These are phyloP conservation scores for Cucurbita argyrosperma DNA, from an alignment of 306 rosid genomes.

Conservation along the genomic window DNA sequence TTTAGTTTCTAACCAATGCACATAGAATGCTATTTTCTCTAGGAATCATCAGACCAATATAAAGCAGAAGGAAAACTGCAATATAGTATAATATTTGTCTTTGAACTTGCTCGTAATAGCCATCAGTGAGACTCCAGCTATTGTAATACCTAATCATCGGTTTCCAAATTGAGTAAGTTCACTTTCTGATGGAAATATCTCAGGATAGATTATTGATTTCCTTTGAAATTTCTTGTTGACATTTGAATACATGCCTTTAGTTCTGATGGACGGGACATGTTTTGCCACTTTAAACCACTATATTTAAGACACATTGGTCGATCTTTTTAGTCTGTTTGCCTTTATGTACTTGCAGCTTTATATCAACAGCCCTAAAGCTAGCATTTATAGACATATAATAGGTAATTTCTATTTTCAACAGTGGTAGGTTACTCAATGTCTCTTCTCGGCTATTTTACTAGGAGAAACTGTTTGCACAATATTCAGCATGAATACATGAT, in stretches of 20 bases:
- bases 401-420: background rate
- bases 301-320: background rate
- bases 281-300: background rate
- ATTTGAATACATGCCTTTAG: background rate
- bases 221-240: background rate
- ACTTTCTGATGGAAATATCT: background rate
- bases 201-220: background rate
- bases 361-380: background rate
- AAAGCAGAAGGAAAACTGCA: conserved; percentile 8
- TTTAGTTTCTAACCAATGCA: conserved; percentile 7
- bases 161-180: background rate
- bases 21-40: conserved; percentile 6
- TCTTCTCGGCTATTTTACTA: background rate
- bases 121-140: background rate
- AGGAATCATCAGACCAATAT: conserved; percentile 7
- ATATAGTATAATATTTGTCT: background rate
- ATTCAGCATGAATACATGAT: background rate
- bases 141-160: background rate
- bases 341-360: background rate
- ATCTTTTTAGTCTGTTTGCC: background rate
- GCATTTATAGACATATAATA: background rate
- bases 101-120: background rate
- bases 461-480: background rate
- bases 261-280: background rate
- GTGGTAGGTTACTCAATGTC: background rate